Evolutionary conservation across 306 rosid species (phyloP).

Genomic region (Vachellia collinsii): DNA sequence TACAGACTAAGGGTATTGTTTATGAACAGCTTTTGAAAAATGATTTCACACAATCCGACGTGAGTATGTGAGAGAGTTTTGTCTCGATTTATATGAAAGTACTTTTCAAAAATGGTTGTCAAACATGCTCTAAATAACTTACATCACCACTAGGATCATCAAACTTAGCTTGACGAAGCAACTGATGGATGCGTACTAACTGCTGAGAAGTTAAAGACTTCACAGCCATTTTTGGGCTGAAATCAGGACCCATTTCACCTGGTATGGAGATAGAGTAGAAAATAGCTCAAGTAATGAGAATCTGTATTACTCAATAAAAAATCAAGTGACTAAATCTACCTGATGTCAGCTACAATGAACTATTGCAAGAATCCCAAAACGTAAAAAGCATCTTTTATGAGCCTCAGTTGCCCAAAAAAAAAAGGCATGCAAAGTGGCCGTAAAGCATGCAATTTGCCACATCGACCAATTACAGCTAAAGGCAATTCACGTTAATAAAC

Average conservation of each 20-base stretch:
- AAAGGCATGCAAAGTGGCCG: conserved; percentile 9
- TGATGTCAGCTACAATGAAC: conserved; percentile 1
- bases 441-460: conserved; percentile 26
- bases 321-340: conserved; percentile 21
- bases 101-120: no score
- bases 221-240: conserved; percentile 66
- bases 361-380: not conserved
- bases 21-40: no score
- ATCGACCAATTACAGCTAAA: conserved; percentile 10
- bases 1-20: no score
- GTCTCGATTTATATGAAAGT: no score
- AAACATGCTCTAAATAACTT: no score
- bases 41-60: no score
- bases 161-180: conserved; percentile 97
- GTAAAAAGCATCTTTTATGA: conserved; percentile 6
- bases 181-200: conserved; percentile 90
- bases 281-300: conserved; percentile 7
- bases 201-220: conserved; percentile 91
- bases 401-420: conserved; percentile 16
- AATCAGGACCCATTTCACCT: conserved; percentile 99
- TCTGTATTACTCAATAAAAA: conserved; percentile 20
- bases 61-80: no score
- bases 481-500: conserved; percentile 20
- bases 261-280: conserved; percentile 4
- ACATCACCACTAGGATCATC: conserved; percentile 93